Percentiles rank a stretch among this genome's conserved stretches.
These are phyloP conservation scores for Microsporum ferrugineum DNA, from an alignment of 2,329 filamentous ascomycete species.

Conservation along the genomic window DNA sequence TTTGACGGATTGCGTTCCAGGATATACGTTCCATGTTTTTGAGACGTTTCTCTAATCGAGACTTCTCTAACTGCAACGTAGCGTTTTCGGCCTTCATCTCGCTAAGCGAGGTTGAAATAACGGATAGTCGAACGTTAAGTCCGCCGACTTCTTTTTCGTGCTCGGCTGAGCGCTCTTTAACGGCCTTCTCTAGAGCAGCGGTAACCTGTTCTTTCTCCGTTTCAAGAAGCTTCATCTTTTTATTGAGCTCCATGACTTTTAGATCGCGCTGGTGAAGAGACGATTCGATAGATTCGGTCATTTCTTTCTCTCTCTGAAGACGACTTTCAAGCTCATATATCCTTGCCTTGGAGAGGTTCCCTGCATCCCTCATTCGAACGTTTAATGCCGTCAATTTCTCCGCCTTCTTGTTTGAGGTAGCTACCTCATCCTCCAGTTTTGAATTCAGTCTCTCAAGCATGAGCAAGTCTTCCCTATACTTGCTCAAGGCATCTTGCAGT, in stretches of 20 bases:
- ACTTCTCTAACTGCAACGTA: conserved; percentile 27
- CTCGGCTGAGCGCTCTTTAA: conserved; percentile 17
- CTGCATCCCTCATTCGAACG: conserved; percentile 28
- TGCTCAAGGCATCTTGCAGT: conserved; percentile 33
- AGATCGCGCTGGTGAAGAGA: conserved; percentile 27
- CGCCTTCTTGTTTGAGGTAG: conserved; percentile 22
- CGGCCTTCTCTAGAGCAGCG: conserved; percentile 18
- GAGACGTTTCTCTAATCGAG: conserved; percentile 29
- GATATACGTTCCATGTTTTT: conserved; percentile 27
- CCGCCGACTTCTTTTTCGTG: conserved; percentile 28
- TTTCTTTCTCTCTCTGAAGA: conserved; percentile 24
- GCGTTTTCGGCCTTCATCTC: conserved; percentile 26
- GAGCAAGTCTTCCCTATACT: conserved; percentile 35
- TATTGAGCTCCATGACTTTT: conserved; percentile 27
- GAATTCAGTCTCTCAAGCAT: conserved; percentile 34
- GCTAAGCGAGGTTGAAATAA: conserved; percentile 31
- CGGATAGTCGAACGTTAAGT: conserved; percentile 33
- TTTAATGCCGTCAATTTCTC: conserved; percentile 26
- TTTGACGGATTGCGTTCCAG: conserved; percentile 28
- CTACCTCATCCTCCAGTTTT: conserved; percentile 30
- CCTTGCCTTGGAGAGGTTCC: conserved; percentile 21
- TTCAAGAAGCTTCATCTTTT: conserved; percentile 26
- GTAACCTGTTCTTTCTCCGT: conserved; percentile 21
- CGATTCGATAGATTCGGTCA: conserved; percentile 26
- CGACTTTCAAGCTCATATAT: conserved; percentile 27